Conservation (phyloP, 2,329 filamentous ascomycete genomes). For the Torrubiellomyces zombiae region DNA sequence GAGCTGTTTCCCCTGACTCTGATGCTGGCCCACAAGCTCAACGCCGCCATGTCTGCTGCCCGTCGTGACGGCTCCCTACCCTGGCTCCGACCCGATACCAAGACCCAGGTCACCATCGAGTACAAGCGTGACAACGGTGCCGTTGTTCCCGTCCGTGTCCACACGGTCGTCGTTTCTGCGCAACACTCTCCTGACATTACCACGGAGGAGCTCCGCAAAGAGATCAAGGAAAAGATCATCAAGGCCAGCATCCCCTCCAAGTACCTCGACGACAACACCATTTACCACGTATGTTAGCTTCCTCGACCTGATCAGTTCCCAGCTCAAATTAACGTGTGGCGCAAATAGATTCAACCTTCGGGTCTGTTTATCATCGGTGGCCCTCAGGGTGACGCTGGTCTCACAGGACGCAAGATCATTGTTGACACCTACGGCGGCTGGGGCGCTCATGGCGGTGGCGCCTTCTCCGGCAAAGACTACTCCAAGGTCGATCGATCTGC, state of each 20-base stretch:
- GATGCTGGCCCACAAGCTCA: conserved; percentile 90
- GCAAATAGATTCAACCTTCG: conserved; percentile 68
- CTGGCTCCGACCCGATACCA: conserved; percentile 96
- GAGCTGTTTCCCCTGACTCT: conserved; percentile 92
- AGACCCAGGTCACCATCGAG: conserved; percentile 98
- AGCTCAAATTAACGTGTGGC: too few species aligned
- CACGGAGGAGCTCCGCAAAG: conserved; percentile 83
- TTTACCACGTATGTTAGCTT: conserved; percentile 84
- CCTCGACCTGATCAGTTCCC: too few species aligned
- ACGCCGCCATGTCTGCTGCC: conserved; percentile 81
- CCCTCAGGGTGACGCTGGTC: conserved; percentile 94
- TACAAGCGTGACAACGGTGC: conserved; percentile 94
- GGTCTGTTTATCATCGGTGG: conserved; percentile 98
- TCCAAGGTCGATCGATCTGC: conserved; percentile 99
- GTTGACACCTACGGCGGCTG: conserved; percentile 99
- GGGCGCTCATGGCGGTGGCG: conserved; percentile 99
- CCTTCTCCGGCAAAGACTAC: conserved; percentile 99
- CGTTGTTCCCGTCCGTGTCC: conserved; percentile 78
- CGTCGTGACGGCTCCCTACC: conserved; percentile 75
- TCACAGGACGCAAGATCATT: conserved; percentile 98
- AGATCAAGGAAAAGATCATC: conserved; percentile 95
- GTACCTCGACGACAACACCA: conserved; percentile 81
- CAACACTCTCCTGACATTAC: conserved; percentile 82
- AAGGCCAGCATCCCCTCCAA: conserved; percentile 83
- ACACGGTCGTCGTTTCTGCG: conserved; percentile 93